These are phyloP conservation scores for Ogataea paraovalis DNA, from an alignment of 805 yeast genomes.

Conservation along the genomic window DNA sequence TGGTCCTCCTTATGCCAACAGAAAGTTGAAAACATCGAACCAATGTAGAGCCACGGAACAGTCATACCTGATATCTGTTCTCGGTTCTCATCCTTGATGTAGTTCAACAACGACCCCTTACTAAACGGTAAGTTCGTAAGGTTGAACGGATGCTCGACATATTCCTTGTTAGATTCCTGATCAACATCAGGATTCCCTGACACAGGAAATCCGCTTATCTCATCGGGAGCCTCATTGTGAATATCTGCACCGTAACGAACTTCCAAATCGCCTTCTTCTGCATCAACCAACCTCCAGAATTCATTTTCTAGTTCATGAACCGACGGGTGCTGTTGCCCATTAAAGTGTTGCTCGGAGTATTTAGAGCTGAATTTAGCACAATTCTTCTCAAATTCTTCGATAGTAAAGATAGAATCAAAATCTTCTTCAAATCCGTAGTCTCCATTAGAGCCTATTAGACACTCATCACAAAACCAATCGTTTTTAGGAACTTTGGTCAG, in stretches of 20 bases:
- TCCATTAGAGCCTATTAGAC: constrained; percentile 76
- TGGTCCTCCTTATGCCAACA: constrained; percentile 98
- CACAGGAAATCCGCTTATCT: constrained; percentile 74
- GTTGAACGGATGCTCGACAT: constrained; percentile 68
- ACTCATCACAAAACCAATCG: constrained; percentile 78
- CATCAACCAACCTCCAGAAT: constrained; percentile 54
- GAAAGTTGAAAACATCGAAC: constrained; percentile 84
- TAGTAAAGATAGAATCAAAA: constrained; percentile 42
- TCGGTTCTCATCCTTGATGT: constrained; percentile 38
- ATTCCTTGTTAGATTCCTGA: constrained; percentile 21
- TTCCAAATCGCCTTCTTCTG: constrained; percentile 37
- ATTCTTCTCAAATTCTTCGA: constrained; percentile 52
- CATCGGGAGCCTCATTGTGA: constrained; percentile 60
- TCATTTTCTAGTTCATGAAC: constrained; percentile 51
- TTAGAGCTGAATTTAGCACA: constrained; percentile 47
- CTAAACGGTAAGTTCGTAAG: constrained; percentile 68
- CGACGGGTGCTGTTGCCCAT: constrained; percentile 30
- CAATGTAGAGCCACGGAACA: constrained; percentile 91
- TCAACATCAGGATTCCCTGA: constrained; percentile 19
- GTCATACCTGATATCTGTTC: constrained; percentile 88
- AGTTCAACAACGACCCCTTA: constrained; percentile 63
- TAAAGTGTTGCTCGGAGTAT: constrained; percentile 35
- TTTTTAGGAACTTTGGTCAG: constrained; percentile 48
- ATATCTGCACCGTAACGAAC: constrained; percentile 86
- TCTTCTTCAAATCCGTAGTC: constrained; percentile 83